phyloP scores from a whole-genome alignment of 257 asterid genomes.

The Jacaranda mimosifolia region DNA sequence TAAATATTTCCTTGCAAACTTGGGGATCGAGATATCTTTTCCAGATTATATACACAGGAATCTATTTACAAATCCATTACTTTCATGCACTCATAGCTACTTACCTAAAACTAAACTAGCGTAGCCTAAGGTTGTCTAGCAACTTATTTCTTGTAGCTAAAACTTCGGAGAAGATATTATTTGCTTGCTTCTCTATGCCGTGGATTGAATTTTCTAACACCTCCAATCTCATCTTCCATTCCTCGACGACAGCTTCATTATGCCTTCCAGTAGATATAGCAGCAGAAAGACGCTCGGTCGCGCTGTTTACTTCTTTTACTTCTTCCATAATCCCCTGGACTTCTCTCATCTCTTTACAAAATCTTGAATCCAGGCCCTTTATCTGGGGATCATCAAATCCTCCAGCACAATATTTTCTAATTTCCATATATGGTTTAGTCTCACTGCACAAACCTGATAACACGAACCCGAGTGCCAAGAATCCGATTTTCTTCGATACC shows the following conservation, averaged over 20 bases:
- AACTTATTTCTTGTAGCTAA: slow-evolving; percentile 62
- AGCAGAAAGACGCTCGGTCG: slow-evolving; percentile 26
- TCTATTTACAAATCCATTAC: too few relatives aligned
- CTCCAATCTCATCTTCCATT: slow-evolving; percentile 48
- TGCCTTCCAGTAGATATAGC: slow-evolving; percentile 21
- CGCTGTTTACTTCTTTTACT: slow-evolving; percentile 59
- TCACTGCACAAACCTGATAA: slow-evolving; percentile 56
- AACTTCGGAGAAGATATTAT: slow-evolving; percentile 56
- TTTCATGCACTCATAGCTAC: too few relatives aligned
- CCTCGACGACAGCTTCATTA: too few relatives aligned
- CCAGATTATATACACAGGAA: too few relatives aligned
- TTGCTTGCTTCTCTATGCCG: slow-evolving; percentile 48
- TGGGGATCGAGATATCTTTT: too few relatives aligned
- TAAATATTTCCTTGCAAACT: too few relatives aligned
- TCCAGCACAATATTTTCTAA: slow-evolving; percentile 41
- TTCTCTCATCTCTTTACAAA: slow-evolving; percentile 37
- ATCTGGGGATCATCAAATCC: slow-evolving; percentile 46
- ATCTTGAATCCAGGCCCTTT: slow-evolving; percentile 47
- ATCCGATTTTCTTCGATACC: slow-evolving; percentile 43
- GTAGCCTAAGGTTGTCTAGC: slow-evolving; percentile 54
- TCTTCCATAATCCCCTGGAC: too few relatives aligned
- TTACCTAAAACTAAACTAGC: too few relatives aligned
- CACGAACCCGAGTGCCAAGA: slow-evolving; percentile 57
- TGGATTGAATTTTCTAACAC: slow-evolving; percentile 48
- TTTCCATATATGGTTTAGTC: slow-evolving; percentile 45